These are phyloP conservation scores for Aspergillus cejpii DNA, from an alignment of 2,329 filamentous ascomycete genomes.

Conservation along the genomic window DNA sequence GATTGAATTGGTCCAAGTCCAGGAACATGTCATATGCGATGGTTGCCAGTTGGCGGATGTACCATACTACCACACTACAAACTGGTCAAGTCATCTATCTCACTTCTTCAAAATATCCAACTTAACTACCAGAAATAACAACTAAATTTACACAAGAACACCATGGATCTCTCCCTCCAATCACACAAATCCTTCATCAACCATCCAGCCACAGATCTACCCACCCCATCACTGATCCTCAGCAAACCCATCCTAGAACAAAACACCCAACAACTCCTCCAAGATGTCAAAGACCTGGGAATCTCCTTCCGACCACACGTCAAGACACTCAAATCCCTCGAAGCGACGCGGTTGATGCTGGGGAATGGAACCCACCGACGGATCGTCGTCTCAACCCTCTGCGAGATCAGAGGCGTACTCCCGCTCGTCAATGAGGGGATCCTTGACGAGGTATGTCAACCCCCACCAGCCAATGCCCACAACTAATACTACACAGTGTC, in stretches of 20 bases:
- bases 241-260: conserved; percentile 35
- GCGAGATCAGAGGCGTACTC: conserved; percentile 37
- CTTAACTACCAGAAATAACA: too few species aligned
- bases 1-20: too few species aligned
- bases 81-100: background rate
- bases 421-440: conserved; percentile 38
- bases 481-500: conserved; percentile 15
- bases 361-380: conserved; percentile 33
- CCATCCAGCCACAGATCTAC: conserved; percentile 30
- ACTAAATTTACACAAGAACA: too few species aligned
- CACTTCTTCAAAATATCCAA: background rate
- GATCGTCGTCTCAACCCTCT: conserved; percentile 39
- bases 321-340: conserved; percentile 39
- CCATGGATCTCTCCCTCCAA: conserved; percentile 29
- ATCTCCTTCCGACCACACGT: conserved; percentile 41
- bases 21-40: too few species aligned
- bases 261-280: conserved; percentile 35
- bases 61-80: too few species aligned
- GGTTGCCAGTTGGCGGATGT: too few species aligned
- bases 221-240: conserved; percentile 38
- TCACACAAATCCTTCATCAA: conserved; percentile 35
- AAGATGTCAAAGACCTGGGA: conserved; percentile 36
- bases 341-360: conserved; percentile 40
- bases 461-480: background rate
- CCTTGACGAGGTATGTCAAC: conserved; percentile 34